phyloP scores from a whole-genome alignment of 2,329 filamentous ascomycete species.

The Diplocarpon mali region DNA sequence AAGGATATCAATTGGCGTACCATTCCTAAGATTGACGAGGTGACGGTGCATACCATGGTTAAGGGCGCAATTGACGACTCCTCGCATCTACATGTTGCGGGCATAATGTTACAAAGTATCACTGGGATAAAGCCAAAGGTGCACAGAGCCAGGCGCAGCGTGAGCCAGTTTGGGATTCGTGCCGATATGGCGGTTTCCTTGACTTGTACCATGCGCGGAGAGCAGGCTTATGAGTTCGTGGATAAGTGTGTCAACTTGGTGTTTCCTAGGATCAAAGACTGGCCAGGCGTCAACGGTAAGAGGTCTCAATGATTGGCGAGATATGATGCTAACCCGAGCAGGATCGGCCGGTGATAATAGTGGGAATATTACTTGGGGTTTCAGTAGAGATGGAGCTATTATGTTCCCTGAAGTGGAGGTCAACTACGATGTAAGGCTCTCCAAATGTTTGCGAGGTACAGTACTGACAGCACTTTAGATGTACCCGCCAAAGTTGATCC shows the following conservation, averaged over 20 bases:
- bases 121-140: slow-evolving; percentile 63
- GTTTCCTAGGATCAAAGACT: slow-evolving; percentile 92
- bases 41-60: slow-evolving; percentile 72
- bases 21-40: slow-evolving; percentile 67
- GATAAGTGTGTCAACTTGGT: slow-evolving; percentile 86
- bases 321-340: slow-evolving; percentile 6
- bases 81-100: slow-evolving; percentile 68
- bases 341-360: slow-evolving; percentile 61
- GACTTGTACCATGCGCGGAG: slow-evolving; percentile 66
- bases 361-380: slow-evolving; percentile 78
- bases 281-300: slow-evolving; percentile 61
- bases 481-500: slow-evolving; percentile 40
- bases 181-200: slow-evolving; percentile 62
- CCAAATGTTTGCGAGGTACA: not conserved
- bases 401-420: slow-evolving; percentile 90
- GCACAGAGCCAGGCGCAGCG: slow-evolving; percentile 58
- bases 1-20: slow-evolving; percentile 69
- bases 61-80: slow-evolving; percentile 57
- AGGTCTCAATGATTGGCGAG: slow-evolving; percentile 21
- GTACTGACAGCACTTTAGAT: slow-evolving; percentile 32
- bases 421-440: slow-evolving; percentile 74
- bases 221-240: slow-evolving; percentile 80
- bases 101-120: slow-evolving; percentile 76
- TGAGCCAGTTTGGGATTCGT: slow-evolving; percentile 64
- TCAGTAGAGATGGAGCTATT: slow-evolving; percentile 63